Conservation (phyloP, 1,284 basidiomycete genomes). For the Naganishia cerealis region DNA sequence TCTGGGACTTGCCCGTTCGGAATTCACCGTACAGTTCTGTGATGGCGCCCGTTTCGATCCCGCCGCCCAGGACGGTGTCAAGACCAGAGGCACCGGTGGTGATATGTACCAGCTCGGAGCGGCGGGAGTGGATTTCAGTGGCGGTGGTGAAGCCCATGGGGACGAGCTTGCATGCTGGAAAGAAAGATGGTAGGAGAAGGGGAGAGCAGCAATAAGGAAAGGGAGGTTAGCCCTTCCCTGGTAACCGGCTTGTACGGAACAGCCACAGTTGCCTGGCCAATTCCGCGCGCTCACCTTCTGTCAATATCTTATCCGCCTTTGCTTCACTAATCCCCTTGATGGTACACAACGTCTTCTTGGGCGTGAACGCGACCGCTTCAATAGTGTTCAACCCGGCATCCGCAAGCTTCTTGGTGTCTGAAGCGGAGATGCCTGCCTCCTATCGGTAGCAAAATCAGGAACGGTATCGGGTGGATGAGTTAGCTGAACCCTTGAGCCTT, state of each 20-base stretch:
- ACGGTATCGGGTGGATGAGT: not conserved
- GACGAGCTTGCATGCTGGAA: constrained; percentile 85
- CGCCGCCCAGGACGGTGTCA: constrained; percentile 91
- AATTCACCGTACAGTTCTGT: constrained; percentile 99
- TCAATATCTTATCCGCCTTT: constrained; percentile 95
- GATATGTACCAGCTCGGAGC: constrained; percentile 95
- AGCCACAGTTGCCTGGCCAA: too few relatives aligned
- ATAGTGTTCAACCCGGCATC: constrained; percentile 92
- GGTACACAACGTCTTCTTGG: constrained; percentile 84
- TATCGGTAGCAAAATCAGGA: constrained; percentile 36
- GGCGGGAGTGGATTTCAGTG: constrained; percentile 90
- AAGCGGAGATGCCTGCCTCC: constrained; percentile 84
- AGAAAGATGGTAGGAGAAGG: constrained; percentile 8
- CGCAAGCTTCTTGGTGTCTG: constrained; percentile 94
- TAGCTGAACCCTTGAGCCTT: not conserved
- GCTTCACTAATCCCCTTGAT: constrained; percentile 98
- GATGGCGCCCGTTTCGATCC: constrained; percentile 97
- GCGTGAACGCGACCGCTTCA: constrained; percentile 94
- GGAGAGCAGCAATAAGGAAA: constrained; percentile 6
- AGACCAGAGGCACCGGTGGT: constrained; percentile 95
- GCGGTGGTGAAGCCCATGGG: constrained; percentile 98
- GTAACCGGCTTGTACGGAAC: too few relatives aligned
- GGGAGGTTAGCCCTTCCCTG: not conserved
- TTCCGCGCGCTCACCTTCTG: constrained; percentile 69
- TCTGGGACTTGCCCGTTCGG: constrained; percentile 95